Evolutionary conservation across 1,284 basidiomycete species (phyloP), one percentile per base, ranked within the genome.

Genomic region (Neotropicomus parvogracilis): DNA sequence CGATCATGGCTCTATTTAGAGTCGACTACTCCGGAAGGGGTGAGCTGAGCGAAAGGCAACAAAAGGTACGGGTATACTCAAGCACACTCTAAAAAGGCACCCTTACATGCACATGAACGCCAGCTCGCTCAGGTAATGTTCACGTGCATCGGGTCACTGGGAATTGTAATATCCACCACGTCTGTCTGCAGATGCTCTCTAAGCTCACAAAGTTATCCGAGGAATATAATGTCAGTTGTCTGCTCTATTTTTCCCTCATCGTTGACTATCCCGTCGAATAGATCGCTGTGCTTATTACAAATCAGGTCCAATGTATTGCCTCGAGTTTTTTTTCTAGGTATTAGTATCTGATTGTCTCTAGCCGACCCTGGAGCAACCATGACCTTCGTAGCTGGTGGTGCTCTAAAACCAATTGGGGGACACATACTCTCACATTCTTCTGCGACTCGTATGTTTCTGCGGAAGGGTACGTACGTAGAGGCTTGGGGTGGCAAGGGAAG

Each of bases 1-100:
- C 89, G 55, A 94, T 97, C 57, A 95, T 97, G 89, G 94, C 94
- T 26, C 75, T 95, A 9, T 97, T 97, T 69, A 83, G 93, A 11
- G 90, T 92, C 16, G 94, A 97, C 67, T 97, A 78, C 65, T 91
- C 89, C 6, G 94, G 93, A 10, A 75, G 93, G 70, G 94, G 94
- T 26, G 93, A 97, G 66, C 70, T 97, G 20, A 91, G 90, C 49
- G 93, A 95, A 71, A 76, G 93, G 40, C 93, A 95, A 62, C 92
- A 95, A 65, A 91, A 93, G 75, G 90, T 83, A 55, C 36, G 52
- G 17, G 14, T 28, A 43, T 32, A 21, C 6, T 40, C 21, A 11
- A 31, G 24, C 20, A 40, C 42, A 29, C 33, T 9, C 9, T 3
- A 19, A 32, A 47, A 43, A 45, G 26, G 48, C 20, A 37, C 34